Conservation (phyloP, 192 early-diverging fungal species). For the Glomus cerebriforme region DNA sequence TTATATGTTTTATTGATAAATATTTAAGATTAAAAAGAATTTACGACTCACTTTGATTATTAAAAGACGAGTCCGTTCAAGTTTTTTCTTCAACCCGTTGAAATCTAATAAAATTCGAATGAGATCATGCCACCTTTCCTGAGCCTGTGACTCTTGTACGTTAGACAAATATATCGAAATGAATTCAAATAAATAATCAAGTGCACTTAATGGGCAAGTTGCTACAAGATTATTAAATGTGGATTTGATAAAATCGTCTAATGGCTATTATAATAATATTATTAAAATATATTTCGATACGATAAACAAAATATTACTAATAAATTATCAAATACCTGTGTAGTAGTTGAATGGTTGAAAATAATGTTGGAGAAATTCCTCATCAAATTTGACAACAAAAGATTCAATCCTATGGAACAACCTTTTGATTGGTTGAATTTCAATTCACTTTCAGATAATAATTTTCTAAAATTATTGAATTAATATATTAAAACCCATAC, state of each 20-base stretch:
- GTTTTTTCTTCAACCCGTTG: not conserved
- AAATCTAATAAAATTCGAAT: not conserved
- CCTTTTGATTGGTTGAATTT: not conserved
- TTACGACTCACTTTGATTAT: conserved; percentile 7
- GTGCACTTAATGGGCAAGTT: not conserved
- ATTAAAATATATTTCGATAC: not conserved
- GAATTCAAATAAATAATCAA: conserved; percentile 6
- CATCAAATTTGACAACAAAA: conserved; percentile 1
- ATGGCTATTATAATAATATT: not conserved
- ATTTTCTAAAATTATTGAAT: not conserved
- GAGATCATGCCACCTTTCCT: not conserved
- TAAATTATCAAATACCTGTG: not conserved
- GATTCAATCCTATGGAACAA: not conserved
- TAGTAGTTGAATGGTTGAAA: not conserved
- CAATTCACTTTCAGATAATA: not conserved
- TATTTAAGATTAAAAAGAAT: not conserved
- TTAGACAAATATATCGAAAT: not conserved
- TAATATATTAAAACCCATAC: not conserved
- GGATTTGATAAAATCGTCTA: not conserved
- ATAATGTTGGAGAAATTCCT: not conserved
- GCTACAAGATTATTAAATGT: not conserved
- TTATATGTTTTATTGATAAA: not conserved
- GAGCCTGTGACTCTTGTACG: not conserved
- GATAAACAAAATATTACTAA: not conserved
- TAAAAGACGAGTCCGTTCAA: not conserved